Evolutionary conservation across 768 basidiomycete species (phyloP).

Genomic region (Termitomyces sp.): DNA sequence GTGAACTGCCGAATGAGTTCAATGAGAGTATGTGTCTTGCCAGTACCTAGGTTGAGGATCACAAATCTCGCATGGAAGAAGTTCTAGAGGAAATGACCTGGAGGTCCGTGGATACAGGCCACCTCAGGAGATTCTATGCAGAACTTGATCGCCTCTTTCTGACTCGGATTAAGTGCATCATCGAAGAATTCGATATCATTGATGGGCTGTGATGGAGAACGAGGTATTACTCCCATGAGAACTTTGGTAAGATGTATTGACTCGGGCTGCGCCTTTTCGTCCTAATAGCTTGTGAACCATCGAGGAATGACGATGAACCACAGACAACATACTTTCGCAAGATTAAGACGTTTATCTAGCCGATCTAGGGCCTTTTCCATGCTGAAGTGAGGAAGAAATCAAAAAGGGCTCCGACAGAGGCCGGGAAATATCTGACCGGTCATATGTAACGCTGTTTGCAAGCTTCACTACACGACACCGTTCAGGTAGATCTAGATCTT

Average conservation of each 20-base stretch:
- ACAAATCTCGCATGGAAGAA: background rate
- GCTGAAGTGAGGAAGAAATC: conserved; percentile 29
- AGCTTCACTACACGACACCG: conserved; percentile 82
- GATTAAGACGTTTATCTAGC: conserved; percentile 43
- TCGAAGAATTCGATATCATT: conserved; percentile 65
- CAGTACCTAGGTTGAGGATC: conserved; percentile 52
- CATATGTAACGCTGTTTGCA: conserved; percentile 90
- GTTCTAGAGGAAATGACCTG: conserved; percentile 44
- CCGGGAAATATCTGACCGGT: conserved; percentile 42
- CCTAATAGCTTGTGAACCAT: conserved; percentile 13
- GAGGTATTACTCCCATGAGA: conserved; percentile 59
- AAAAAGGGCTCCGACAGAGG: background rate
- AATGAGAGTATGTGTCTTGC: conserved; percentile 94
- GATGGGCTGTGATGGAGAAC: conserved; percentile 32
- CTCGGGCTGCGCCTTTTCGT: conserved; percentile 37
- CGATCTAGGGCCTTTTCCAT: conserved; percentile 83
- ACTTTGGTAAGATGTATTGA: conserved; percentile 56
- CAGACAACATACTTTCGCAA: conserved; percentile 6
- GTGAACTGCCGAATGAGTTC: conserved; percentile 88
- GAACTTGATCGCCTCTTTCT: conserved; percentile 79
- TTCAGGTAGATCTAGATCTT: conserved; percentile 79
- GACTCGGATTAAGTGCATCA: conserved; percentile 70
- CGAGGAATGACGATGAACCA: background rate
- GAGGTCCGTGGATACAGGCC: conserved; percentile 96
- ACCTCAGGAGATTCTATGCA: conserved; percentile 78